Base-by-base conservation (phyloP, 2,329 filamentous ascomycete species). In the Scedosporium boydii region DNA sequence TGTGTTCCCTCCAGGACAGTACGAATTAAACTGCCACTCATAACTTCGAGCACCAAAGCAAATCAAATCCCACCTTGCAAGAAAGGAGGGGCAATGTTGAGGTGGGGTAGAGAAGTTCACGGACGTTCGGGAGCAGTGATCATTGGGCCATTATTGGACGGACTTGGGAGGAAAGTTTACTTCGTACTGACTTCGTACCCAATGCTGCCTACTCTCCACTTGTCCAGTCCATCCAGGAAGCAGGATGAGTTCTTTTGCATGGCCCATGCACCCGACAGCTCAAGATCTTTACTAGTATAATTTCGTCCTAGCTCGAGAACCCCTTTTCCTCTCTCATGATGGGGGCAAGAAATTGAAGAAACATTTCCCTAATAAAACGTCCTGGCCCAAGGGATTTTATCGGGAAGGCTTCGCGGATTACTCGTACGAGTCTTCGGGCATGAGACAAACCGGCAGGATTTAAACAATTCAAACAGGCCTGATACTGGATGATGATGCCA, bases 61-160 rank as follows among this genome's bases (percentile, higher is more conserved):
- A 14, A 55, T n/a, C 10, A 60, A 18, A 27, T 44, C 41, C n/a
- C 42, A 16, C 12, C 51, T 46, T 26, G 14, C 44, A 27, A 58
- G 18, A 58, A 53, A 51, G 58, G 41, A 51, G 58, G 58, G 58
- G 41, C 41, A 60, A 60, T 60, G 58, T 26, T 60, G 38, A 51
- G 58, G 58, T 60, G 58, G 58, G 58, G 58, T 42, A 60, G 58
- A 44, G 14, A 7, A n/a, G 26, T 60, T 60, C 12, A 46, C 41
- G n/a, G 58, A 27, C 58, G 23, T 44, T 29, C 23, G 58, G 44
- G 23, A 18, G 44, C 59, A 27, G 21, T 38, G 26, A 23, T 46
- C 21, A 46, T 59, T 46, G 42, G 53, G 21, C 53, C n/a, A 41
- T 38, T 58, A 58, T 58, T 58, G 21, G 51, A 55, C 21, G 51